Evolutionary conservation across 2,329 filamentous ascomycete genomes (phyloP).

Genomic region (Torrubiella hemipterigena): DNA sequence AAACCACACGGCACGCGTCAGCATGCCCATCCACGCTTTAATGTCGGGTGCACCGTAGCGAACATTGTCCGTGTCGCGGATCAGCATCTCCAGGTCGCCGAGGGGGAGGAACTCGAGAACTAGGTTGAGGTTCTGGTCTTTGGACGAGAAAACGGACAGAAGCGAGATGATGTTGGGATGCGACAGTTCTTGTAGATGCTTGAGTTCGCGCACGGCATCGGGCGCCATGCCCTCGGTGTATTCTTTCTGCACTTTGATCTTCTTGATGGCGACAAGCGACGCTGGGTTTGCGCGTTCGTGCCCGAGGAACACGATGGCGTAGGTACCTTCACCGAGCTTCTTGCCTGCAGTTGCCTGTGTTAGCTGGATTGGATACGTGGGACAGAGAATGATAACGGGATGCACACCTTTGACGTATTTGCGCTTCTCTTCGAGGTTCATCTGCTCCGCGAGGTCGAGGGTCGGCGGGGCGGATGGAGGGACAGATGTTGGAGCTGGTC

Average conservation of each 20-base stretch:
- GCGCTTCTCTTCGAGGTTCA: constrained; percentile 69
- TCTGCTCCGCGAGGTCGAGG: constrained; percentile 60
- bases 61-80: constrained; percentile 68
- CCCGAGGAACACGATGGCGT: constrained; percentile 88
- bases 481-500: constrained; percentile 17
- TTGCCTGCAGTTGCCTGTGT: constrained; percentile 45
- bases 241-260: constrained; percentile 78
- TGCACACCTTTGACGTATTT: constrained; percentile 76
- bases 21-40: constrained; percentile 98
- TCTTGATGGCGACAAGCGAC: constrained; percentile 79
- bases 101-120: constrained; percentile 88
- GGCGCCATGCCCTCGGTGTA: constrained; percentile 86
- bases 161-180: constrained; percentile 95
- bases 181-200: constrained; percentile 83
- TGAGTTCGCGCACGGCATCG: constrained; percentile 91
- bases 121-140: constrained; percentile 91
- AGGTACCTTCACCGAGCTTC: constrained; percentile 92
- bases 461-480: constrained; percentile 21
- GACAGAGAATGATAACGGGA: not conserved
- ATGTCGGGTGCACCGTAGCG: constrained; percentile 82
- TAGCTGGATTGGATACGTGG: not conserved
- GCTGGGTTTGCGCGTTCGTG: constrained; percentile 62
- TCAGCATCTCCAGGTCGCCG: constrained; percentile 92
- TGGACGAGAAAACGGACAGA: constrained; percentile 86
- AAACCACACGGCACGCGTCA: constrained; percentile 87